Conservation (phyloP, 2,329 filamentous ascomycete species). For the Onygena corvina region DNA sequence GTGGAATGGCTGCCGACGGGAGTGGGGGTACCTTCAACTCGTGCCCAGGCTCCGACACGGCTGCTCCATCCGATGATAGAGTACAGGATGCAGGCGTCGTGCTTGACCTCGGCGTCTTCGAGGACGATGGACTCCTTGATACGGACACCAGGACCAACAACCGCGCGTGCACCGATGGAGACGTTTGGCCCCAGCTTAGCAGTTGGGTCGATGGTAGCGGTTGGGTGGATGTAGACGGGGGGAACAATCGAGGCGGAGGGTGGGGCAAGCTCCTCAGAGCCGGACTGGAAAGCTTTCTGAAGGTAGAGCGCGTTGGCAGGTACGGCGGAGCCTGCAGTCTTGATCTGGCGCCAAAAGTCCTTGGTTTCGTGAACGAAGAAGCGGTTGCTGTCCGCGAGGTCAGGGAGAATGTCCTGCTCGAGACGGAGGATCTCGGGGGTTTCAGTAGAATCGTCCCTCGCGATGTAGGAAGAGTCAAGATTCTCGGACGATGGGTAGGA, state of each 20-base stretch:
- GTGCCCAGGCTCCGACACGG: constrained; percentile 92
- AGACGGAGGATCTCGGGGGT: constrained; percentile 82
- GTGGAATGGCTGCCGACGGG: constrained; percentile 80
- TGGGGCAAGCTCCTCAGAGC: constrained; percentile 66
- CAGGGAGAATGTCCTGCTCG: constrained; percentile 91
- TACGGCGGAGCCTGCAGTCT: constrained; percentile 92
- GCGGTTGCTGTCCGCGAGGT: constrained; percentile 91
- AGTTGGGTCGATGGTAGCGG: constrained; percentile 78
- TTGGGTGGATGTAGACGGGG: constrained; percentile 90
- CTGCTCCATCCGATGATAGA: constrained; percentile 96
- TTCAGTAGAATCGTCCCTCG: constrained; percentile 59
- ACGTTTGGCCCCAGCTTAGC: constrained; percentile 97
- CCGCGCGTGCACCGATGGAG: constrained; percentile 79
- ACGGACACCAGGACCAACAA: constrained; percentile 73
- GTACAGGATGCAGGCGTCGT: constrained; percentile 90
- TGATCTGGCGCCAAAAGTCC: constrained; percentile 99
- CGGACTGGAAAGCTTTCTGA: constrained; percentile 77
- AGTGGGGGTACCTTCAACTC: constrained; percentile 88
- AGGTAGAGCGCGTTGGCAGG: constrained; percentile 95
- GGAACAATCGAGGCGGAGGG: constrained; percentile 79
- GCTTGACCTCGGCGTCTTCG: constrained; percentile 89
- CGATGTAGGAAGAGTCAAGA: constrained; percentile 58
- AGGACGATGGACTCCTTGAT: constrained; percentile 94
- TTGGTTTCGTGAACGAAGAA: constrained; percentile 98
- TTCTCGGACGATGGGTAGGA: constrained; percentile 96